Evolutionary conservation across 306 rosid genomes (phyloP), one percentile per base, ranked within the genome.

Genomic region (Rubus idaeus): DNA sequence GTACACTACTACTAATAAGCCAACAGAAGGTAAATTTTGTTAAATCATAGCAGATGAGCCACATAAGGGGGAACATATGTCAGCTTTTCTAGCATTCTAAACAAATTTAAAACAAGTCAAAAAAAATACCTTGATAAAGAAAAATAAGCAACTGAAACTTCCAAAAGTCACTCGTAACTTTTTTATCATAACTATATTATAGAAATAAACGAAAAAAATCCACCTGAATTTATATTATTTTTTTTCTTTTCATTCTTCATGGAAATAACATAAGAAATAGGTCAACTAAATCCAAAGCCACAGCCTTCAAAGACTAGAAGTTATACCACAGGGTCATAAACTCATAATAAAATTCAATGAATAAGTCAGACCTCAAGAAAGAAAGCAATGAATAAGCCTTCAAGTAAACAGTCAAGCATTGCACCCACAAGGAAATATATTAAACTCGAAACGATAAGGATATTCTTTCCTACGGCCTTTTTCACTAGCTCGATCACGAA

Each of bases 401-500:
- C 52, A 67, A 67, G 8, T 18, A 9, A 18, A 67, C 52, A 42
- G 12, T 35, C 44, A 17, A 49, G 37, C 58, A 74, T 49, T 10
- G 45, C n/a, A 35, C 60, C 60, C 69, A 9, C 30, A 73, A 61
- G 42, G 14, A 70, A 45, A 58, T 8, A 26, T 30, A 56, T 39
- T 41, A 52, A 26, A 40, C 17, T 37, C 39, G 37, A 30, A 71
- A 23, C 57, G 39, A 80, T 78, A 91, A 96, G 99, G 99, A 96
- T 96, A 96, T 96, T 96, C 98, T 81, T 93, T 96, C 77, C 94
- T 82, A 20, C 90, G 94, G 55, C 99, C 99, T 77, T 83, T 91
- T 80, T 96, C 99, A 85, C 99, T 96, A 70, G 99, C 99, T 87
- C 99, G 94, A 83, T 96, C 99, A 77, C 99, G 91, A 81, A 96